Evolutionary conservation across 148 eudicot genomes (phyloP), one percentile per base, ranked within the genome.

Genomic region (Mesembryanthemum crystallinum): DNA sequence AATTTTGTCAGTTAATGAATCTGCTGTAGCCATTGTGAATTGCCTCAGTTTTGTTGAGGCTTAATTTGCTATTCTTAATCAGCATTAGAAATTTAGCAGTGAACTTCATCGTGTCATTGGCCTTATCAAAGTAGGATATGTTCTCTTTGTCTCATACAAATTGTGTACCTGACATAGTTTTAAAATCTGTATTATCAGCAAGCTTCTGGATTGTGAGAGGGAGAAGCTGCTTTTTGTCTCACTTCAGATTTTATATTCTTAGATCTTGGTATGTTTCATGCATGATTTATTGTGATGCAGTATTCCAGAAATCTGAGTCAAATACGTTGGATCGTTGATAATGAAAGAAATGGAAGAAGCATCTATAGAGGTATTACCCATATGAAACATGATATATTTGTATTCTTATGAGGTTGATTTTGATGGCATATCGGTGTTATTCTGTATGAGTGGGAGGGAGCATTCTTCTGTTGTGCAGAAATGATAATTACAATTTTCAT

Each of bases 321-420:
- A 83, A 76, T 90, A 52, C 88, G 98, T 55, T 95, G 99, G 99
- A 87, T 95, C 71, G 89, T 95, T 77, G 99, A 91, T 76, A 98
- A 91, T 69, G 99, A 95, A 79, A 89, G 99, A 79, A 89, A n/a
- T 85, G 91, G 99, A 98, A 76, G 99, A 95, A 84, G 92, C 93
- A 80, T 95, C 99, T 76, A 86, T 95, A 72, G 99, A 95, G 97
- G 99, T 95, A 75, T 72, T 72, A 39, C 52, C 33, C 37, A 14
- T 49, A 21, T 49, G 51, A 11, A 63, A 60, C 66, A 59, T 78
- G 72, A 57, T 23, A 69, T 14, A 7, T 13, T 60, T 69, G 63
- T 60, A 32, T 58, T 51, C 78, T 59, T 70, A 15, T 11, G 9
- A 13, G 54, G 33, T 5, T 58, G 42, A 78, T 61, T 39, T 58